Evolutionary conservation across 176 grass and related monocot species (phyloP).

Genomic region (Secale cereale): DNA sequence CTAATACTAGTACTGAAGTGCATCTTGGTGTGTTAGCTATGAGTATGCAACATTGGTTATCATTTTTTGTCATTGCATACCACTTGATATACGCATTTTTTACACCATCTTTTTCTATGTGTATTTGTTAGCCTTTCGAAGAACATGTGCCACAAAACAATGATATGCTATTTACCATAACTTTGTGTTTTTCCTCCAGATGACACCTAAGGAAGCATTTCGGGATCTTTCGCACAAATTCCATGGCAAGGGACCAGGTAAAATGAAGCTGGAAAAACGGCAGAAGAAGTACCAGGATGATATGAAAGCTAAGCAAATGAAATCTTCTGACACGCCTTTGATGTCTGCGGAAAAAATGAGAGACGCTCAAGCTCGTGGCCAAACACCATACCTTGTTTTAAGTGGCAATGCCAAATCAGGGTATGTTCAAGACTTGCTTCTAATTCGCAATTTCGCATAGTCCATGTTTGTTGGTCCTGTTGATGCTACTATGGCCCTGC

Average conservation of each 20-base stretch:
- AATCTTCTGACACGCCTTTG: slow-evolving; percentile 73
- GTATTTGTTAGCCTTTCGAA: neutral
- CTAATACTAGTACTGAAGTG: neutral
- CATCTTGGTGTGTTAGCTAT: neutral
- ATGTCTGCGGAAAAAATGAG: slow-evolving; percentile 84
- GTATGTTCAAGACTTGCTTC: slow-evolving; percentile 37
- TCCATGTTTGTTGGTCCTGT: neutral
- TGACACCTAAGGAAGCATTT: slow-evolving; percentile 94
- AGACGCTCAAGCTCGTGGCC: slow-evolving; percentile 68
- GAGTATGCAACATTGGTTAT: neutral
- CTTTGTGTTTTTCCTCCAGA: slow-evolving; percentile 31
- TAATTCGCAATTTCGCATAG: neutral
- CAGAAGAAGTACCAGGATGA: slow-evolving; percentile 83
- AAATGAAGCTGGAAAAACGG: slow-evolving; percentile 89
- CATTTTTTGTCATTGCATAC: neutral
- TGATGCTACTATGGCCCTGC: slow-evolving; percentile 2
- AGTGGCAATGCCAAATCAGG: slow-evolving; percentile 80
- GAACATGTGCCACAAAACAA: neutral
- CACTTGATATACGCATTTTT: neutral
- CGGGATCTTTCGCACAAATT: slow-evolving; percentile 85
- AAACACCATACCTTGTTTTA: slow-evolving; percentile 84
- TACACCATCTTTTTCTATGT: neutral
- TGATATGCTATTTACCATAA: slow-evolving; percentile 7
- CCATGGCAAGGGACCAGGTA: slow-evolving; percentile 87
- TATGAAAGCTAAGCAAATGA: slow-evolving; percentile 82